Conservation (phyloP, 495 filamentous ascomycete genomes). For the Podospora comata region DNA sequence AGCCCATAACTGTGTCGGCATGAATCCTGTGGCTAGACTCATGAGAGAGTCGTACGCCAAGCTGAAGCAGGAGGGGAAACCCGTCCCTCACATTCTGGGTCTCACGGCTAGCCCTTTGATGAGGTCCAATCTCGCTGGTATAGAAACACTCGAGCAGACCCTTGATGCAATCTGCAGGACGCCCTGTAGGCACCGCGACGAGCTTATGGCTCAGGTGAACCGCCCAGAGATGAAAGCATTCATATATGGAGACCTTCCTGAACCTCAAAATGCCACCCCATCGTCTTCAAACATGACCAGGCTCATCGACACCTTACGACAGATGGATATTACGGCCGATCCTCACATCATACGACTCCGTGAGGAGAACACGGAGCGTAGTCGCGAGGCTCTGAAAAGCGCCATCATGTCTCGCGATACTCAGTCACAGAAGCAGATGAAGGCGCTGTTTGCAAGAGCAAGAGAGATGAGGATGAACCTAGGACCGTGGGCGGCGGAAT, state of each 20-base stretch:
- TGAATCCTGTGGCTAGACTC: slow-evolving; percentile 68
- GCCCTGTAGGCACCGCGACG: slow-evolving; percentile 66
- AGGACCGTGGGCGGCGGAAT: slow-evolving; percentile 71
- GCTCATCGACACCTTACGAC: slow-evolving; percentile 35
- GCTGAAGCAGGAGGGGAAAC: slow-evolving; percentile 31
- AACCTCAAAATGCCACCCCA: slow-evolving; percentile 3
- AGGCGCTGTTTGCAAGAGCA: slow-evolving; percentile 50
- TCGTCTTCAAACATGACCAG: slow-evolving; percentile 35
- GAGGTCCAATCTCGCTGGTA: slow-evolving; percentile 46
- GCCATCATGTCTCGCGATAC: slow-evolving; percentile 55
- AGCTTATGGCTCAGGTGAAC: slow-evolving; percentile 66
- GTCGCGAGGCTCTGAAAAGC: slow-evolving; percentile 42
- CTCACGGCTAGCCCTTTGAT: slow-evolving; percentile 83
- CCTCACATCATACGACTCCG: slow-evolving; percentile 61
- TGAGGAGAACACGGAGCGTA: slow-evolving; percentile 36
- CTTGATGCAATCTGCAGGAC: slow-evolving; percentile 70
- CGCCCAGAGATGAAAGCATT: slow-evolving; percentile 59
- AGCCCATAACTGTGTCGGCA: slow-evolving; percentile 68
- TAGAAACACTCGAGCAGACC: slow-evolving; percentile 67
- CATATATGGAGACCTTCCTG: slow-evolving; percentile 37
- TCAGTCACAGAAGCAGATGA: slow-evolving; percentile 61
- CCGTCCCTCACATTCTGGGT: slow-evolving; percentile 72
- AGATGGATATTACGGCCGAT: slow-evolving; percentile 63
- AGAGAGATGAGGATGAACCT: slow-evolving; percentile 58
- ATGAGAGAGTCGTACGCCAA: slow-evolving; percentile 73